Percentiles rank a stretch among this genome's conserved stretches.
Conservation (phyloP, 495 filamentous ascomycete genomes). For the Cercophora newfieldiana region DNA sequence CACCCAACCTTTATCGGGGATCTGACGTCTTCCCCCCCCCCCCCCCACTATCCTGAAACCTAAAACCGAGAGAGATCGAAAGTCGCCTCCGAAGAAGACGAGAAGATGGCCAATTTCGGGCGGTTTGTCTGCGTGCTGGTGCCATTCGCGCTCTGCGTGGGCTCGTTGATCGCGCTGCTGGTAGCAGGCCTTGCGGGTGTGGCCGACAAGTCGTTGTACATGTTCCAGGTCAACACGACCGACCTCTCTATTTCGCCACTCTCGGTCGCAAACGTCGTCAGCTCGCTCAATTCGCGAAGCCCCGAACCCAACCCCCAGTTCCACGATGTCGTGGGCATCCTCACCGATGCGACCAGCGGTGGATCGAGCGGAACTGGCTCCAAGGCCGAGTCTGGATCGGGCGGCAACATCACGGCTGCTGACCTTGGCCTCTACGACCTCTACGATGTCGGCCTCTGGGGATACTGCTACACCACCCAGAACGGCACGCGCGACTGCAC, state of each 20-base stretch:
- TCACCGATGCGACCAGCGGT: constrained; percentile 2
- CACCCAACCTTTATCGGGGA: not conserved
- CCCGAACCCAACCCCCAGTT: not conserved
- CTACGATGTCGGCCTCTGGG: constrained; percentile 83
- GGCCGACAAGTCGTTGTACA: constrained; percentile 66
- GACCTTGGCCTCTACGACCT: constrained; percentile 67
- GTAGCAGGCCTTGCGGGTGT: constrained; percentile 73
- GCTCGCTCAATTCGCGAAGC: constrained; percentile 19
- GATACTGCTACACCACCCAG: constrained; percentile 68
- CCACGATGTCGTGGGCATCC: constrained; percentile 22
- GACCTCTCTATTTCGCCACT: constrained; percentile 45
- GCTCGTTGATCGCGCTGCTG: constrained; percentile 68
- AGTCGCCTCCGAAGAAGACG: too few species aligned
- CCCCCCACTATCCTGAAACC: not conserved
- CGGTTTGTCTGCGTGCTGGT: constrained; percentile 78
- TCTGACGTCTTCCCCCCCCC: not conserved
- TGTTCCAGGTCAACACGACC: constrained; percentile 66
- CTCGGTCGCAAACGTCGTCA: constrained; percentile 15
- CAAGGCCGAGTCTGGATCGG: constrained; percentile 15
- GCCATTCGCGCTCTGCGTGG: constrained; percentile 74
- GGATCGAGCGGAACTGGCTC: constrained; percentile 16
- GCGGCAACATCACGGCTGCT: constrained; percentile 47
- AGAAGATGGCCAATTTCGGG: constrained; percentile 52
- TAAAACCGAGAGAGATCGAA: constrained; percentile 5
- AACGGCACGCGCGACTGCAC: constrained; percentile 54